These are phyloP conservation scores for Tulasnella sp. DNA, from an alignment of 768 basidiomycete species.

Conservation along the genomic window DNA sequence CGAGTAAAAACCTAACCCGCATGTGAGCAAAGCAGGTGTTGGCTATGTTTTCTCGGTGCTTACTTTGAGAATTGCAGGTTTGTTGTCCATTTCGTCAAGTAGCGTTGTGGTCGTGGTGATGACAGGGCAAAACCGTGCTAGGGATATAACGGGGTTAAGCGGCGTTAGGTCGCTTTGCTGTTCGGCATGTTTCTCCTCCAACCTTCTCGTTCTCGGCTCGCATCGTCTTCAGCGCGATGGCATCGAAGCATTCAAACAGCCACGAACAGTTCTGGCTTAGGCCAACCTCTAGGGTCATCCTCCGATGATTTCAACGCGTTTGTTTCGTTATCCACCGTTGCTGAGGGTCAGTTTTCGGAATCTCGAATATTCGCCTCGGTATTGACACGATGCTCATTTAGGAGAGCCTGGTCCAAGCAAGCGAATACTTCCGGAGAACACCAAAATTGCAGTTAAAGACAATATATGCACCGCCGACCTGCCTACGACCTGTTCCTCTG, in stretches of 20 bases:
- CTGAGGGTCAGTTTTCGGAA: not conserved
- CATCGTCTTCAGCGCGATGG: not conserved
- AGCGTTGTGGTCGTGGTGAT: not conserved
- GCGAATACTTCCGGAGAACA: not conserved
- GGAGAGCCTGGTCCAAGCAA: not conserved
- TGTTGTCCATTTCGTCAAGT: conserved; percentile 3
- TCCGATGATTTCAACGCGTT: not conserved
- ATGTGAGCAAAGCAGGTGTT: not conserved
- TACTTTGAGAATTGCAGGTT: conserved; percentile 15
- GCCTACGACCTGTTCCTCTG: conserved; percentile 71
- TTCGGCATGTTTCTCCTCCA: not conserved
- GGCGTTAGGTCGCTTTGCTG: not conserved
- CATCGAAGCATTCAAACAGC: not conserved
- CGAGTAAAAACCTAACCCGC: conserved; percentile 31
- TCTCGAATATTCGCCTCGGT: not conserved
- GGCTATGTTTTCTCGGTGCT: not conserved
- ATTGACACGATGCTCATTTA: not conserved
- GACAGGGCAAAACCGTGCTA: not conserved
- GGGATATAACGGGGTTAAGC: not conserved
- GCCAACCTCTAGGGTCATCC: not conserved
- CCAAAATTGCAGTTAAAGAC: conserved; percentile 65
- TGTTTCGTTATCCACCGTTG: not conserved
- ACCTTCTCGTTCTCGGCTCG: not conserved
- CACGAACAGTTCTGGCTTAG: not conserved
- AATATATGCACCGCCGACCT: conserved; percentile 66